phyloP scores from a whole-genome alignment of 192 early-diverging fungal genomes.

The Backusella liffmaniae region DNA sequence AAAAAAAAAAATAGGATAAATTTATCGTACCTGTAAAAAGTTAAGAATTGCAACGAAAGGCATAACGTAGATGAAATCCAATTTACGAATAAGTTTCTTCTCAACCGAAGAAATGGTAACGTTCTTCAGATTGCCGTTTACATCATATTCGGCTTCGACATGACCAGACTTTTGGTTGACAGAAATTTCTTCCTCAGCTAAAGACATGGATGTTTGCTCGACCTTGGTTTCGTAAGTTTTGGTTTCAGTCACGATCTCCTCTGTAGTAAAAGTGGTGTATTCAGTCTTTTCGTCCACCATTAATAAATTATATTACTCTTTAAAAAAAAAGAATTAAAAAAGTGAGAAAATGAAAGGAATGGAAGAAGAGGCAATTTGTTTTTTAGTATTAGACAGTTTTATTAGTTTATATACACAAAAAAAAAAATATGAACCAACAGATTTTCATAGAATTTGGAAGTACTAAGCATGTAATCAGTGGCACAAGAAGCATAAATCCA shows the following conservation, averaged over 20 bases:
- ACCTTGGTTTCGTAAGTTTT: background rate
- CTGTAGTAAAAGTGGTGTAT: conserved; percentile 1
- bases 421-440: background rate
- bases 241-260: conserved; percentile 6
- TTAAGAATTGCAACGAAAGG: conserved; percentile 23
- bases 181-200: background rate
- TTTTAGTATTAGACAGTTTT: conserved; percentile 4
- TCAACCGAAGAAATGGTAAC: background rate
- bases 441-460: background rate
- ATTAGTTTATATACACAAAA: background rate
- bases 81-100: conserved; percentile 1
- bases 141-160: background rate
- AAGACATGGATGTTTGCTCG: conserved; percentile 6
- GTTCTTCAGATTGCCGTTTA: background rate
- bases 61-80: conserved; percentile 30
- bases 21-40: conserved; percentile 24
- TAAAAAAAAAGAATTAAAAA: background rate
- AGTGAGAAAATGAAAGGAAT: background rate
- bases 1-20: background rate
- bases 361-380: background rate
- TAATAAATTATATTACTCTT: background rate
- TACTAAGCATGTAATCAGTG: background rate
- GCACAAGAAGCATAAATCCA: conserved; percentile 2
- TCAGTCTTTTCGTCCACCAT: conserved; percentile 10
- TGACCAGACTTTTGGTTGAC: background rate